Percentiles rank a stretch among this genome's conserved stretches.
Conservation (phyloP, 2,329 filamentous ascomycete species). For the Metarhizium anisopliae region DNA sequence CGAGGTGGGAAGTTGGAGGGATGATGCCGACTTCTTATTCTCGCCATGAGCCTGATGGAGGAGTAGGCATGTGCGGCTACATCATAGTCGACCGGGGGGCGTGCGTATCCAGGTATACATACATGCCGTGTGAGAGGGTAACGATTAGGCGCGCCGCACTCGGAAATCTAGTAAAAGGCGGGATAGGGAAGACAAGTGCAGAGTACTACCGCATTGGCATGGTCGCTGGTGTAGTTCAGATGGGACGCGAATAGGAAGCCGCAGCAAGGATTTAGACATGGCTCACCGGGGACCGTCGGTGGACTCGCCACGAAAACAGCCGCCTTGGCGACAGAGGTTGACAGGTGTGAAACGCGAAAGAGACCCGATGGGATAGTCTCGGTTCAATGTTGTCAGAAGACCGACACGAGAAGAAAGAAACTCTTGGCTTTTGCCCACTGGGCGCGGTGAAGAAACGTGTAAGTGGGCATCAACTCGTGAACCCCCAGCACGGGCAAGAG, state of each 20-base stretch:
- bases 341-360: constrained; percentile 6
- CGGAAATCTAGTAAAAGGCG: neutral
- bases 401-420: too few relatives aligned
- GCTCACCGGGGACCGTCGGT: neutral
- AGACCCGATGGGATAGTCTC: neutral
- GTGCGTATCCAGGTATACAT: too few relatives aligned
- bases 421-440: neutral
- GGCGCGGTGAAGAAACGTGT: neutral
- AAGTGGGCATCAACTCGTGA: neutral
- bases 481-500: neutral
- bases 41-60: constrained; percentile 5
- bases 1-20: constrained; percentile 16
- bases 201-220: neutral
- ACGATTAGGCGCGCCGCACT: neutral
- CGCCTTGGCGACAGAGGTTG: constrained; percentile 1
- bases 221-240: neutral
- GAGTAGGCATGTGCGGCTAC: neutral
- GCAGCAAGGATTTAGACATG: neutral
- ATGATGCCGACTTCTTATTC: constrained; percentile 20
- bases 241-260: neutral
- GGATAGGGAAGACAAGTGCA: neutral
- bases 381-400: too few relatives aligned
- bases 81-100: neutral
- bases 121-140: neutral
- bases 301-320: neutral